Evolutionary conservation across 257 asterid species (phyloP).

Genomic region (Solanum chmielewskii): DNA sequence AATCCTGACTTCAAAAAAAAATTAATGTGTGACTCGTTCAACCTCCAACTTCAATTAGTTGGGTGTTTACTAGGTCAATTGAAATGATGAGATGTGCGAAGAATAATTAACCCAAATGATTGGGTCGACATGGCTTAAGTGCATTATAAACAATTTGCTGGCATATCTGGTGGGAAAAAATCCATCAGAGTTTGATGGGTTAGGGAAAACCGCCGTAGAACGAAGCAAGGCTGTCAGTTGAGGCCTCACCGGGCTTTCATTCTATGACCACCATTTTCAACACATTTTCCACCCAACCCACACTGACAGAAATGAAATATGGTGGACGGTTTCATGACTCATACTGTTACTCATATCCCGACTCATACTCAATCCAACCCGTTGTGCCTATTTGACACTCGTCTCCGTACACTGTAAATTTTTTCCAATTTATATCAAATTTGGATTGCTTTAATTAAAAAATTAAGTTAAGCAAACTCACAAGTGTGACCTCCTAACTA

Average conservation of each 20-base stretch:
- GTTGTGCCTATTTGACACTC: background rate
- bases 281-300: background rate
- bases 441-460: background rate
- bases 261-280: background rate
- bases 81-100: background rate
- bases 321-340: background rate
- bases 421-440: background rate
- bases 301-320: background rate
- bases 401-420: background rate
- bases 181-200: background rate
- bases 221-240: too few species aligned
- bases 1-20: background rate
- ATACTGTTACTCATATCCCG: background rate
- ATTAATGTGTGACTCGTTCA: background rate
- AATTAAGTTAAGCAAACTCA: background rate
- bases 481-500: background rate
- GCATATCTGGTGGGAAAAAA: background rate
- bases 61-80: background rate
- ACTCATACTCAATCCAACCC: background rate
- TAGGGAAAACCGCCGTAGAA: background rate
- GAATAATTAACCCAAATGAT: background rate
- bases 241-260: too few species aligned
- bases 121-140: background rate
- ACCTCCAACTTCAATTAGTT: background rate
- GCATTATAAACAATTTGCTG: background rate